Base-by-base conservation (phyloP, 192 early-diverging fungal genomes). In the Coemansia sp. region DNA sequence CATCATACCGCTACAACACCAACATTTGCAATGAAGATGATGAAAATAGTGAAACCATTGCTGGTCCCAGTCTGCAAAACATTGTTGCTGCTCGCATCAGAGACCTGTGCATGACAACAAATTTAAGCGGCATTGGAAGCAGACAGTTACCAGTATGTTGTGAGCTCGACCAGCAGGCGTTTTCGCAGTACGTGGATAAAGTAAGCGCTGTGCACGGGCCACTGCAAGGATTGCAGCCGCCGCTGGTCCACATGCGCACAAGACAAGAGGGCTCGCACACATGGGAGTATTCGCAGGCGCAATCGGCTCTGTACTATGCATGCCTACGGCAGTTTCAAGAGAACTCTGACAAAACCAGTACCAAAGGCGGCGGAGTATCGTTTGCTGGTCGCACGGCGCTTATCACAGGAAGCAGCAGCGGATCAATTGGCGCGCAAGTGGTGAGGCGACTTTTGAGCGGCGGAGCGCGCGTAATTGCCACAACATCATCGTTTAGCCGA, bases 381-480 rank as follows among this genome's bases (percentile, higher is more conserved):
- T 96, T 94, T 78, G 88, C 88, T 65, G 83, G 89, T 65, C 88
- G 84, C 72, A 87, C 87, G 65, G 94, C 89, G 40, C 87, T 98
- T 19, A 85, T 97, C 46, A 98, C 95, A 39, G 96, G 96, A 61
- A 91, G 91, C 72, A 92, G 94, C 74, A 88, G 85, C 56, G 94
- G 88, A 59, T 97, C 95, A 0, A 98, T 98, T 70, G 96, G 91
- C 66, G 86, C 92, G 18, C 86, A 92, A 64, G 80, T 96, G 48
- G 80, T 98, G 56, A 87, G 91, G 82, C 89, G 89, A 32, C 83
- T 97, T 59, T 80, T 98, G 19, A 85, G 88, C 19, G 96, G 95
- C 71, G 78, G 78, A 0, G 62, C 70, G 2, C 47, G 18, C 1
- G 67, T 81, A 8, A 74, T 98, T 52, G 94, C 93, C 5, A 98